phyloP scores from a whole-genome alignment of 331 rosid species.

The Quercus phellos region DNA sequence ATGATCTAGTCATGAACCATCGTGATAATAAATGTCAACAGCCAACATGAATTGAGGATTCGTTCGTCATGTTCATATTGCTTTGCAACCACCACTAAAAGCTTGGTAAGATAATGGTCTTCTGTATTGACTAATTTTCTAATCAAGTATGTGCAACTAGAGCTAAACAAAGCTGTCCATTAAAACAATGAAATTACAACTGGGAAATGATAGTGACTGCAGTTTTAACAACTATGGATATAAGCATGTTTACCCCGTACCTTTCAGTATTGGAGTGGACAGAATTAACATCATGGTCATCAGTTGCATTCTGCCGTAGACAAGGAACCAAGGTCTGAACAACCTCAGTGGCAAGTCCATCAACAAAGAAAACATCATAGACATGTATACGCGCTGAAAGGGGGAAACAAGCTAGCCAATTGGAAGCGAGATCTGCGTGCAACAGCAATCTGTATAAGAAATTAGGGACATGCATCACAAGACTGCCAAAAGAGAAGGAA shows the following conservation, averaged over 20 bases:
- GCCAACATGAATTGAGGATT: not conserved
- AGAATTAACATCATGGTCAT: conserved; percentile 48
- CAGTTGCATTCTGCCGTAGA: conserved; percentile 49
- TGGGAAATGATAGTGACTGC: not conserved
- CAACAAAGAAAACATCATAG: conserved; percentile 73
- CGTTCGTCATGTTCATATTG: not conserved
- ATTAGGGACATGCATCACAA: conserved; percentile 8
- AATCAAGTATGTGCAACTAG: not conserved
- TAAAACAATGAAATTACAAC: not conserved
- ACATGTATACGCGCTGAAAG: conserved; percentile 57
- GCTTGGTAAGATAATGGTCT: not conserved
- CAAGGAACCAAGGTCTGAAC: conserved; percentile 73
- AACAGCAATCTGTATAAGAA: conserved; percentile 23
- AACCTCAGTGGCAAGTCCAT: conserved; percentile 68
- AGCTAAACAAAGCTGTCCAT: not conserved
- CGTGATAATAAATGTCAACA: not conserved
- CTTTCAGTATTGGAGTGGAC: conserved; percentile 70
- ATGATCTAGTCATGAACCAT: not conserved
- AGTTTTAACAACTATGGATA: not conserved
- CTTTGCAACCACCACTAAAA: not conserved
- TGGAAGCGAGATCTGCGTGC: conserved; percentile 76
- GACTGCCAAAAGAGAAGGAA: not conserved
- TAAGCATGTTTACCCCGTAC: conserved; percentile 22
- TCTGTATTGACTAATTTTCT: not conserved
- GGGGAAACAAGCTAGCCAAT: conserved; percentile 85